phyloP scores from a whole-genome alignment of 2,329 filamentous ascomycete species.

The Fusarium coicis region DNA sequence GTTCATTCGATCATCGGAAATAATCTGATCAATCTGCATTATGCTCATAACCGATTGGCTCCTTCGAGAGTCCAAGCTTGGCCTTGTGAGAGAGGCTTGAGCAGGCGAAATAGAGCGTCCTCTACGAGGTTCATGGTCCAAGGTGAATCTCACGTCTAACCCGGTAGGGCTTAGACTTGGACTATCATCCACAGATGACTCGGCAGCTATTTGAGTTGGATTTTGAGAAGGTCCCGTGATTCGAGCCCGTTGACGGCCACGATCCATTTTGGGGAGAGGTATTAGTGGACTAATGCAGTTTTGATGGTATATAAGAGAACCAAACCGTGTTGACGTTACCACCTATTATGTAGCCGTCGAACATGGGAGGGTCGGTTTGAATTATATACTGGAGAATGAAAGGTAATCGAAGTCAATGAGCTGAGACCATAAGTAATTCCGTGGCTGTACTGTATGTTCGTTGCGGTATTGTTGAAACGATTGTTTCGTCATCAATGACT shows the following conservation, averaged over 20 bases:
- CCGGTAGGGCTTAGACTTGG: slow-evolving; percentile 39
- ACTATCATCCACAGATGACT: slow-evolving; percentile 6
- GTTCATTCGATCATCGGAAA: slow-evolving; percentile 49
- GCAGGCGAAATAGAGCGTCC: slow-evolving; percentile 17
- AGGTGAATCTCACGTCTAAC: slow-evolving; percentile 25
- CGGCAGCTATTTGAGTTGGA: slow-evolving; percentile 17
- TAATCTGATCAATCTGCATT: slow-evolving; percentile 49
- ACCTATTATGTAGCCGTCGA: background rate
- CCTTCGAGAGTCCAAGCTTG: slow-evolving; percentile 41
- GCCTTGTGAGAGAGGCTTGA: slow-evolving; percentile 25
- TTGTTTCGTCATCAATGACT: background rate
- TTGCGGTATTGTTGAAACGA: background rate
- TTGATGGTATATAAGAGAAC: background rate
- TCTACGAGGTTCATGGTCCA: slow-evolving; percentile 1
- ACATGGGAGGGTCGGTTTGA: background rate
- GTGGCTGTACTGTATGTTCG: background rate
- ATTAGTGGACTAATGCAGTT: background rate
- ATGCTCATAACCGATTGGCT: slow-evolving; percentile 46
- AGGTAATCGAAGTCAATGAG: background rate
- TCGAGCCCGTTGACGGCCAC: slow-evolving; percentile 4
- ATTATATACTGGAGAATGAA: background rate
- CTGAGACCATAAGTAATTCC: background rate
- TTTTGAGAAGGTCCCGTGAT: slow-evolving; percentile 5
- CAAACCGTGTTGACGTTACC: background rate
- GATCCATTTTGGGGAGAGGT: slow-evolving; percentile 9